Percentiles rank a stretch among this genome's conserved stretches.
phyloP scores from a whole-genome alignment of 352 stramenopile genomes.

The Phytopythium sindhum region DNA sequence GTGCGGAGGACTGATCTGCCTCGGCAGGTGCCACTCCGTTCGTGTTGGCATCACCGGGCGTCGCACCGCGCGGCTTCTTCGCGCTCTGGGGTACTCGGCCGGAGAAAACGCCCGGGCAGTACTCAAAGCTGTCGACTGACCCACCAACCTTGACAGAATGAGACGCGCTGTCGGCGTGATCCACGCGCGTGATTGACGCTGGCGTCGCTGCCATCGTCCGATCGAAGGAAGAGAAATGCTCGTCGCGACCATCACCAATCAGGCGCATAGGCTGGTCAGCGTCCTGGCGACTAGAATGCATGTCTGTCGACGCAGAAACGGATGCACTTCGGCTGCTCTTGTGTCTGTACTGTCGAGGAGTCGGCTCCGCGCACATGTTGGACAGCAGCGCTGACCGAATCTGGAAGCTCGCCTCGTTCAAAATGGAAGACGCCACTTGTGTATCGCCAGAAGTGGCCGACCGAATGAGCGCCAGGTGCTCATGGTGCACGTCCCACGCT shows the following conservation, averaged over 20 bases:
- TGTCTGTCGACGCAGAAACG: neutral
- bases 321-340: slow-evolving; percentile 9
- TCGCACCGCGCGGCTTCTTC: slow-evolving; percentile 19
- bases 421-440: slow-evolving; percentile 46
- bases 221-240: slow-evolving; percentile 2
- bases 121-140: slow-evolving; percentile 19
- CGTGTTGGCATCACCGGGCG: slow-evolving; percentile 1
- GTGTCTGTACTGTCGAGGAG: slow-evolving; percentile 27
- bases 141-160: slow-evolving; percentile 1
- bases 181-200: slow-evolving; percentile 1
- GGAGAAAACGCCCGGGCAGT: slow-evolving; percentile 71
- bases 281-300: slow-evolving; percentile 1
- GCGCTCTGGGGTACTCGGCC: slow-evolving; percentile 40
- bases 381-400: slow-evolving; percentile 54
- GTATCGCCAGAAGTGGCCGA: slow-evolving; percentile 55
- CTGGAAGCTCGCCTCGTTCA: slow-evolving; percentile 65
- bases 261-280: neutral
- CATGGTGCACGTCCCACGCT: slow-evolving; percentile 73
- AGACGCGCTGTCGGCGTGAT: neutral
- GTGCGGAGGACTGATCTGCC: neutral
- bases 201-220: slow-evolving; percentile 4
- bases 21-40: slow-evolving; percentile 13
- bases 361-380: slow-evolving; percentile 67
- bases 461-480: slow-evolving; percentile 72
- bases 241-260: neutral